Percentiles rank a stretch among this genome's conserved stretches.
phyloP scores from a whole-genome alignment of 2,329 filamentous ascomycete genomes.

The Colletotrichum phormii region DNA sequence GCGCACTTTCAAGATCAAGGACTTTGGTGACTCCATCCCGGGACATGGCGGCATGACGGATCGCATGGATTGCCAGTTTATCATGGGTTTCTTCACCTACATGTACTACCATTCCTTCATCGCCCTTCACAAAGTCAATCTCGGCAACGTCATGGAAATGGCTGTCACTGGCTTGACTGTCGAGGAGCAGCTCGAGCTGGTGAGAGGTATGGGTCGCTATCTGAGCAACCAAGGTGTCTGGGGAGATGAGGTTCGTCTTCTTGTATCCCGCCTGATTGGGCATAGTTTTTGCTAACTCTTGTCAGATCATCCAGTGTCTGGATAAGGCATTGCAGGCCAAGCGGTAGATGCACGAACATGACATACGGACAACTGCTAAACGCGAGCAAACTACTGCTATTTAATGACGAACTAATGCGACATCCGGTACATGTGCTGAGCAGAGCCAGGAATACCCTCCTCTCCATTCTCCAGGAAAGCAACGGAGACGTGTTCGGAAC shows the following conservation, averaged over 20 bases:
- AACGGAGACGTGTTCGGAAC: not conserved
- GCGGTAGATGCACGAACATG: constrained; percentile 27
- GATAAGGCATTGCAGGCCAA: constrained; percentile 45
- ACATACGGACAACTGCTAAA: not conserved
- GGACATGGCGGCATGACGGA: constrained; percentile 98
- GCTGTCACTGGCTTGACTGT: constrained; percentile 89
- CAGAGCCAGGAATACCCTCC: constrained; percentile 7
- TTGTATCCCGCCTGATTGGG: constrained; percentile 49
- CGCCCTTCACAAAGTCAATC: constrained; percentile 84
- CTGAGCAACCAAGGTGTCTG: constrained; percentile 72
- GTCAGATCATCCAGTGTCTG: constrained; percentile 49
- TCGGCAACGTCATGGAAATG: constrained; percentile 89
- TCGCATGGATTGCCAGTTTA: constrained; percentile 99
- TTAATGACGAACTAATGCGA: constrained; percentile 36
- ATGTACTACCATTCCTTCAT: constrained; percentile 99
- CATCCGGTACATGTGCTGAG: constrained; percentile 20
- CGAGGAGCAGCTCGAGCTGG: constrained; percentile 89
- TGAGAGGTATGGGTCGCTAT: constrained; percentile 73
- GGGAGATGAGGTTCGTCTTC: constrained; percentile 49
- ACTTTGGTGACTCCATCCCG: constrained; percentile 98
- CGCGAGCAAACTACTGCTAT: constrained; percentile 22
- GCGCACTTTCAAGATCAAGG: constrained; percentile 99
- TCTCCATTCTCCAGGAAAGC: constrained; percentile 11
- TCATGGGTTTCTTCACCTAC: constrained; percentile 98
- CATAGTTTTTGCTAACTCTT: constrained; percentile 1